A percentile compares a stretch with the other conserved stretches of the same genome.
Conservation (phyloP, 2,329 filamentous ascomycete genomes). For the Paracoccidioides lutzii region DNA sequence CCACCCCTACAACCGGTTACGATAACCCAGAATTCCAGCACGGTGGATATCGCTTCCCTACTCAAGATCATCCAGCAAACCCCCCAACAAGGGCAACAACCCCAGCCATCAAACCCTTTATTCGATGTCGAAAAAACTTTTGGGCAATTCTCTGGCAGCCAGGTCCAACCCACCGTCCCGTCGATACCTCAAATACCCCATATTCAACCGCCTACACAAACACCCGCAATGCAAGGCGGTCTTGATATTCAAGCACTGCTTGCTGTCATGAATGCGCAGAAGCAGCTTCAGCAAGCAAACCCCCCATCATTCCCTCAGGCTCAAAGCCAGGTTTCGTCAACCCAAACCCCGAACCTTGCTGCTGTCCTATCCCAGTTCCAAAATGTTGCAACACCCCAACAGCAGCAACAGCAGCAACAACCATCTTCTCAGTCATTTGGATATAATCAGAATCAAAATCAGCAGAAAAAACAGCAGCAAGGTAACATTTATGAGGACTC, state of each 20-base stretch:
- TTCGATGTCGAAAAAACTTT: slow-evolving; percentile 26
- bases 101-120: slow-evolving; percentile 17
- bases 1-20: slow-evolving; percentile 13
- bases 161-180: slow-evolving; percentile 17
- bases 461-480: slow-evolving; percentile 11
- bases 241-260: slow-evolving; percentile 29
- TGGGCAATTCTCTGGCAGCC: slow-evolving; percentile 25
- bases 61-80: slow-evolving; percentile 28
- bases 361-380: slow-evolving; percentile 14
- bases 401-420: slow-evolving; percentile 11
- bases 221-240: slow-evolving; percentile 14
- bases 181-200: slow-evolving; percentile 12
- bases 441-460: slow-evolving; percentile 5
- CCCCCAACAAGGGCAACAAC: slow-evolving; percentile 20
- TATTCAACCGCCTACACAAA: slow-evolving; percentile 19
- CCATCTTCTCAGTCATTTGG: not conserved
- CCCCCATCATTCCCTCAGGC: slow-evolving; percentile 11
- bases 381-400: slow-evolving; percentile 22
- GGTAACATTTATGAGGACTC: slow-evolving; percentile 25
- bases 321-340: slow-evolving; percentile 4
- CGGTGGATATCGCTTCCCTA: slow-evolving; percentile 29
- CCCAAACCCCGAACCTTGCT: slow-evolving; percentile 10
- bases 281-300: slow-evolving; percentile 23
- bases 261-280: slow-evolving; percentile 25
- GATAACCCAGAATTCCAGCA: slow-evolving; percentile 12